These are phyloP conservation scores for Mycena capillaripes DNA, from an alignment of 768 basidiomycete species.

Conservation along the genomic window DNA sequence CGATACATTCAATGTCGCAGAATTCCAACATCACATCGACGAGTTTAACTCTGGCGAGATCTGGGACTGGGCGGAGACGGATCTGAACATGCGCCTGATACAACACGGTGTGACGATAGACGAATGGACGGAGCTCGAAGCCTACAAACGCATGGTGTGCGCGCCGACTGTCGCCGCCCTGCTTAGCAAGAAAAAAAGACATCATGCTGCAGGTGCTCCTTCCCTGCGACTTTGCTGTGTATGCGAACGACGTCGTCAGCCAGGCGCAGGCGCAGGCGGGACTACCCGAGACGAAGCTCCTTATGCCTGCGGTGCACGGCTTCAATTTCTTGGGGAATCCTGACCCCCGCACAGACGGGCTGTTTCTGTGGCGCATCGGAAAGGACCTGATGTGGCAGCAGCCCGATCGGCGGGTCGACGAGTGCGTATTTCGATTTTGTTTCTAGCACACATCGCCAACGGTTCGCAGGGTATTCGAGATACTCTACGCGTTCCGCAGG, in stretches of 20 bases:
- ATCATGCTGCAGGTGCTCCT: conserved; percentile 19
- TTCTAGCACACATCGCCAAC: neutral
- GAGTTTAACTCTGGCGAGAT: neutral
- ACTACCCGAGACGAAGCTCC: conserved; percentile 6
- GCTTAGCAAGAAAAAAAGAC: neutral
- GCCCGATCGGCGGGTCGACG: conserved; percentile 9
- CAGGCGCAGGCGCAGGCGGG: conserved; percentile 8
- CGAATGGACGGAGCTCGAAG: neutral
- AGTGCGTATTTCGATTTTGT: neutral
- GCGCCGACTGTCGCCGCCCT: conserved; percentile 3
- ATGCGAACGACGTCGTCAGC: conserved; percentile 16
- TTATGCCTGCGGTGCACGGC: neutral
- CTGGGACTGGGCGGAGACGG: neutral
- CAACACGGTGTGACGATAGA: neutral
- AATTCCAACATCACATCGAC: neutral
- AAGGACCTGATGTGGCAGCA: conserved; percentile 26
- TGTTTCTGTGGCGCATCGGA: conserved; percentile 22
- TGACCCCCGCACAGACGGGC: neutral
- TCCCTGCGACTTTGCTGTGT: conserved; percentile 19
- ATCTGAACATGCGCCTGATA: neutral
- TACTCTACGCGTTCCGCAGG: conserved; percentile 6
- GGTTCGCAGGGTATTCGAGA: conserved; percentile 9
- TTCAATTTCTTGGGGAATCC: neutral
- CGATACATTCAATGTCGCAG: neutral
- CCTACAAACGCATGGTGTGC: neutral